Percentiles rank a stretch among this genome's conserved stretches.
phyloP scores from a whole-genome alignment of 768 basidiomycete species.

The Phlegmacium glaucopus region DNA sequence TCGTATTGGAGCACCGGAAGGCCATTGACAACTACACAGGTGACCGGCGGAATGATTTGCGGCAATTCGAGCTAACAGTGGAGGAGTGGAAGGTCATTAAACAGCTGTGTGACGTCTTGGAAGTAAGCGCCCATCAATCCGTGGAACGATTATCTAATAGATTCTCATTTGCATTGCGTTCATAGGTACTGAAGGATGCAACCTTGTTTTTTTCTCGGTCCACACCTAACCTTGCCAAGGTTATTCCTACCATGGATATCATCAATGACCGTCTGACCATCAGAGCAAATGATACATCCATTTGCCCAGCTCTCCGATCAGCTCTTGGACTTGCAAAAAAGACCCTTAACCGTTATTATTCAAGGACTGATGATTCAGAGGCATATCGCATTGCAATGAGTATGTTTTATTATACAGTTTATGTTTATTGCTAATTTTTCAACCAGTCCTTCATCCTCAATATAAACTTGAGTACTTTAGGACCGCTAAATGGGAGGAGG shows the following conservation, averaged over 20 bases:
- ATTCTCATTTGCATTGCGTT: neutral
- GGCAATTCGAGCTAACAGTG: neutral
- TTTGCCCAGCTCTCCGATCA: constrained; percentile 18
- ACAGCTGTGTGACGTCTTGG: constrained; percentile 1
- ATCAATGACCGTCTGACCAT: neutral
- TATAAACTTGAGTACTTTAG: too few relatives aligned
- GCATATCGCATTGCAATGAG: constrained; percentile 35
- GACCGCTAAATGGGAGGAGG: too few relatives aligned
- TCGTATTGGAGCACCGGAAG: neutral
- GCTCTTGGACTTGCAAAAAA: constrained; percentile 21
- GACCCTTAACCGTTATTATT: constrained; percentile 30
- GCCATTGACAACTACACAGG: neutral
- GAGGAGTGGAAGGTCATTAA: constrained; percentile 1
- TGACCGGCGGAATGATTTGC: neutral
- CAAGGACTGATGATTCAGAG: constrained; percentile 26
- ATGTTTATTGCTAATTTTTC: too few relatives aligned
- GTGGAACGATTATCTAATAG: neutral
- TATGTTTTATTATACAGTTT: too few relatives aligned
- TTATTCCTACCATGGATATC: constrained; percentile 8
- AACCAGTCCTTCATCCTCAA: too few relatives aligned
- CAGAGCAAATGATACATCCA: neutral
- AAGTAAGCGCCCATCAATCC: neutral
- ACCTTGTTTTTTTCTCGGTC: neutral
- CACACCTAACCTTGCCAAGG: constrained; percentile 1
- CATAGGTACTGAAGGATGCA: constrained; percentile 3